Conservation (phyloP, 1,284 basidiomycete species). For the Ustilago trichophora region DNA sequence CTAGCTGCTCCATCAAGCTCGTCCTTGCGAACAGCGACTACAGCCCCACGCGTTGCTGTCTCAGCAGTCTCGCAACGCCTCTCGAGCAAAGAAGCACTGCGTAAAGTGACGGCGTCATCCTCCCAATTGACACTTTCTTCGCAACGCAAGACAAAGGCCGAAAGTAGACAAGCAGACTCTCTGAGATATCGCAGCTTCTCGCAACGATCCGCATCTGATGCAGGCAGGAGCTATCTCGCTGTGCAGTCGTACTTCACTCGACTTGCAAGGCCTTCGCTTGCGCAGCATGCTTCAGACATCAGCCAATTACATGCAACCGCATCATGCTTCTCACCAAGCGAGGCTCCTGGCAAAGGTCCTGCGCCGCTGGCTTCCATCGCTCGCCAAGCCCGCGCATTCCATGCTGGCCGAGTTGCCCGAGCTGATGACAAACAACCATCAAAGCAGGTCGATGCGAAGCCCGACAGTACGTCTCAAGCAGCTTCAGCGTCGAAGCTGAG, state of each 20-base stretch:
- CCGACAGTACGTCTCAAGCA: constrained; percentile 4
- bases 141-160: too few relatives aligned
- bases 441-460: neutral
- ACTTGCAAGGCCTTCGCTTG: neutral
- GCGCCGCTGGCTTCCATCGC: constrained; percentile 34
- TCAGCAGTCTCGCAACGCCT: neutral
- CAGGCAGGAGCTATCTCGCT: constrained; percentile 17
- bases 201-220: neutral
- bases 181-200: neutral
- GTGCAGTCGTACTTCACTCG: constrained; percentile 26
- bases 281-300: neutral
- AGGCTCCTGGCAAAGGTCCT: constrained; percentile 83
- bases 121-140: too few relatives aligned
- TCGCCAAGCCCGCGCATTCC: constrained; percentile 20
- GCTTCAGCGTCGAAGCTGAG: neutral
- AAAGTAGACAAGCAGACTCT: neutral
- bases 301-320: neutral
- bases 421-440: neutral
- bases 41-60: neutral
- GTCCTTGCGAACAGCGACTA: neutral
- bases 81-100: too few relatives aligned
- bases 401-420: neutral
- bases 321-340: constrained; percentile 68
- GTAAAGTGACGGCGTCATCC: too few relatives aligned
- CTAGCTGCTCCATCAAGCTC: neutral